A percentile compares a stretch with the other conserved stretches of the same genome.
Conservation (phyloP, 208 protist species). For the Trypanosoma avium region DNA sequence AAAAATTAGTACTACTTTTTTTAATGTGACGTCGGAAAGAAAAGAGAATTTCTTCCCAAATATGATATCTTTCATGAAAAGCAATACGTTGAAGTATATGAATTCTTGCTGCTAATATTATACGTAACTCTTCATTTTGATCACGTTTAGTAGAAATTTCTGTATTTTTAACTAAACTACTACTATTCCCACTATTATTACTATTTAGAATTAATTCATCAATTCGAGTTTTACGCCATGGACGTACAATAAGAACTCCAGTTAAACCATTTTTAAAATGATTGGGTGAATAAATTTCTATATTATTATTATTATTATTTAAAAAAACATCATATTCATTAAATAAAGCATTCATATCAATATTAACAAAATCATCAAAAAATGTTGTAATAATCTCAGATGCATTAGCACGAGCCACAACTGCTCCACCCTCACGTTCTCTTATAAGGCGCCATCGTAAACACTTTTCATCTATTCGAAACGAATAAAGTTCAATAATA, state of each 20-base stretch:
- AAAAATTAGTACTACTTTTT: too few species aligned
- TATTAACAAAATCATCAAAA: neutral
- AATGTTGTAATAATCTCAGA: conserved; percentile 1
- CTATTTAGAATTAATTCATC: neutral
- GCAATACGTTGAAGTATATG: too few species aligned
- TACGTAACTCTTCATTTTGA: too few species aligned
- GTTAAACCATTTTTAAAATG: neutral
- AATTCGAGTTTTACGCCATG: neutral
- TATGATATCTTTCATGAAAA: too few species aligned
- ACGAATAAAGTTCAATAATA: neutral
- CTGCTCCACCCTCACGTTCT: neutral
- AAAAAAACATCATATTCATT: neutral
- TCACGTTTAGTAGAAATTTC: too few species aligned
- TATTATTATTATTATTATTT: too few species aligned
- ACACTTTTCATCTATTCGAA: neutral
- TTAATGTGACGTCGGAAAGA: too few species aligned
- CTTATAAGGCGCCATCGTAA: neutral
- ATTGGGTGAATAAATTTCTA: neutral
- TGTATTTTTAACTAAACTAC: too few species aligned
- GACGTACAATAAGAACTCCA: neutral
- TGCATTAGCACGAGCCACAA: too few species aligned
- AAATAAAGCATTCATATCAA: neutral
- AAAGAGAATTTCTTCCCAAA: too few species aligned
- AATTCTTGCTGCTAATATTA: too few species aligned
- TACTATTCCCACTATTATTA: neutral